A percentile compares a stretch with the other conserved stretches of the same genome.
Conservation (phyloP, 495 filamentous ascomycete species). For the Pseudomonodictys pantanalensis region DNA sequence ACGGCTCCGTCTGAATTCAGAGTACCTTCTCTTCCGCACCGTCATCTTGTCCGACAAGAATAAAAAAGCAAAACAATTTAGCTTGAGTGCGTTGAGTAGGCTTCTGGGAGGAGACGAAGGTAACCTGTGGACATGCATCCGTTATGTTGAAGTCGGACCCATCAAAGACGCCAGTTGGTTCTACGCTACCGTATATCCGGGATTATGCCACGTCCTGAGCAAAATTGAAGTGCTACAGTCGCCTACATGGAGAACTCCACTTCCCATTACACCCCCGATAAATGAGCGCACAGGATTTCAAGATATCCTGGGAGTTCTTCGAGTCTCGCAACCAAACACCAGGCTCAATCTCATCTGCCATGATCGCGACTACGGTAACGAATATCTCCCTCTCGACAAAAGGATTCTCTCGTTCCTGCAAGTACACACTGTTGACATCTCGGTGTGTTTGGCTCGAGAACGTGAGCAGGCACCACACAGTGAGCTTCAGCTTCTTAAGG, state of each 20-base stretch:
- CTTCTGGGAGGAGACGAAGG: neutral
- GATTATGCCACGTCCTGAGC: neutral
- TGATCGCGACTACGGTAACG: neutral
- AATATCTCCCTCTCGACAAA: neutral
- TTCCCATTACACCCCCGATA: neutral
- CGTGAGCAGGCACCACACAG: neutral
- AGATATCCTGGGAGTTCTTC: neutral
- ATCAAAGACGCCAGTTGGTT: neutral
- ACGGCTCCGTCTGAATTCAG: neutral
- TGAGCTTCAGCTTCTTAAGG: neutral
- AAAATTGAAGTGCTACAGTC: neutral
- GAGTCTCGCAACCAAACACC: neutral
- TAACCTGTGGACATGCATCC: slow-evolving; percentile 1
- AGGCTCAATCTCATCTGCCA: neutral
- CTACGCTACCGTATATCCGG: neutral
- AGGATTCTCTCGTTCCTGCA: neutral
- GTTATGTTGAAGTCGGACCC: neutral
- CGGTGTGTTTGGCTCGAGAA: neutral
- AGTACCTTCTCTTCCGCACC: neutral
- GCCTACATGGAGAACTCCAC: neutral
- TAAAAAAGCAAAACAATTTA: neutral
- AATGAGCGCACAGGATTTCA: neutral
- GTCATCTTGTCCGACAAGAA: neutral
- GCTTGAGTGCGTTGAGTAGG: neutral
- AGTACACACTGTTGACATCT: neutral